Conservation (phyloP, 352 stramenopile genomes). For the Thraustochytrium striatum region DNA sequence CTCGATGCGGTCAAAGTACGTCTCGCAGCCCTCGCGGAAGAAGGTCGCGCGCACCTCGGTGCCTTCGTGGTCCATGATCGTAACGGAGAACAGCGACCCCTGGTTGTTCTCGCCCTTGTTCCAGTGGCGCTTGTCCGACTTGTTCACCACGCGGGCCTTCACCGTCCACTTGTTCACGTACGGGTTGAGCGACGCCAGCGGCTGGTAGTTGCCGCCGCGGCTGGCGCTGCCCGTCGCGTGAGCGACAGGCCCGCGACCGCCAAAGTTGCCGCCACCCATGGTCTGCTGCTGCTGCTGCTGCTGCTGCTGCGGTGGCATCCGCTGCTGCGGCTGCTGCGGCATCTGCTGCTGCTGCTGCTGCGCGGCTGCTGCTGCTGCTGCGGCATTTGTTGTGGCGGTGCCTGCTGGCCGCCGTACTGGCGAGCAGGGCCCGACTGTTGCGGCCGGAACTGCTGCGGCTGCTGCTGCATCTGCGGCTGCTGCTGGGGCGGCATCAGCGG, state of each 20-base stretch:
- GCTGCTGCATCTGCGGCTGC: background rate
- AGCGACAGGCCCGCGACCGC: background rate
- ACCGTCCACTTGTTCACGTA: constrained; percentile 48
- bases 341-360: constrained; percentile 35
- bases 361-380: background rate
- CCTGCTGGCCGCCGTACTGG: background rate
- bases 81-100: constrained; percentile 91
- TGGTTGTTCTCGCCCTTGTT: constrained; percentile 56
- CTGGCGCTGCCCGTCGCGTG: constrained; percentile 10
- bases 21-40: constrained; percentile 97
- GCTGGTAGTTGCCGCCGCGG: background rate
- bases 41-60: constrained; percentile 95
- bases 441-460: background rate
- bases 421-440: constrained; percentile 9
- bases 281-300: background rate
- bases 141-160: constrained; percentile 43
- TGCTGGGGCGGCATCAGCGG: background rate
- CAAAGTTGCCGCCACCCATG: background rate
- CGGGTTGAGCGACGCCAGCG: constrained; percentile 37
- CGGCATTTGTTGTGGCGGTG: background rate
- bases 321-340: constrained; percentile 16
- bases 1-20: constrained; percentile 88
- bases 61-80: constrained; percentile 88
- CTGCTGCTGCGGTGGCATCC: background rate
- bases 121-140: constrained; percentile 44